Evolutionary conservation across 805 yeast genomes (phyloP).

Genomic region (Wickerhamiella sergipiensis): DNA sequence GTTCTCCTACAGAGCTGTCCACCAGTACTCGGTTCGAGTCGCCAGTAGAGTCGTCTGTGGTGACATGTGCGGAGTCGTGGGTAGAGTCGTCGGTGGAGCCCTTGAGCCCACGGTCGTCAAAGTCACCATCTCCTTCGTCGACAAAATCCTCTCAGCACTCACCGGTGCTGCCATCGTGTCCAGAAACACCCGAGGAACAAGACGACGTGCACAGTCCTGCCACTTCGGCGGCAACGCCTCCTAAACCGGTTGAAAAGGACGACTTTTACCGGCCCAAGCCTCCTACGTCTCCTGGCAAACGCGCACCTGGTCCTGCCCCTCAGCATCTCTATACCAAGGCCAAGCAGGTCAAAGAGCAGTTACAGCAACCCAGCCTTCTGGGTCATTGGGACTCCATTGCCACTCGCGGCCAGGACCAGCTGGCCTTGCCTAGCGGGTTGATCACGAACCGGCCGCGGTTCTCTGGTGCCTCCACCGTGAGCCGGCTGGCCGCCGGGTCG

Average conservation of each 20-base stretch:
- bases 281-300: neutral
- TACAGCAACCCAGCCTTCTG: neutral
- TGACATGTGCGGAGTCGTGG: too few species aligned
- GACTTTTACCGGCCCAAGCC: neutral
- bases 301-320: neutral
- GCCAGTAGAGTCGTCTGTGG: too few species aligned
- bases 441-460: neutral
- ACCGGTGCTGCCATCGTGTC: too few species aligned
- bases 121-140: too few species aligned
- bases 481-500: neutral
- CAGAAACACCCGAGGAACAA: too few species aligned
- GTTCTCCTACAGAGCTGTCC: too few species aligned
- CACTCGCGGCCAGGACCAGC: neutral
- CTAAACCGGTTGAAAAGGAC: neutral
- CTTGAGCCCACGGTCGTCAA: too few species aligned
- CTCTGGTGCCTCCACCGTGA: neutral
- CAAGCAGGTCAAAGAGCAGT: neutral
- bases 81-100: too few species aligned
- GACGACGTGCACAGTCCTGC: neutral
- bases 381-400: neutral
- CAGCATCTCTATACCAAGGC: neutral
- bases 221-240: neutral
- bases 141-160: too few species aligned
- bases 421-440: neutral
- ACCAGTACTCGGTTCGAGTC: too few species aligned